Evolutionary conservation across 169 alveolate genomes (phyloP).

Genomic region (Plasmodium coatneyi): DNA sequence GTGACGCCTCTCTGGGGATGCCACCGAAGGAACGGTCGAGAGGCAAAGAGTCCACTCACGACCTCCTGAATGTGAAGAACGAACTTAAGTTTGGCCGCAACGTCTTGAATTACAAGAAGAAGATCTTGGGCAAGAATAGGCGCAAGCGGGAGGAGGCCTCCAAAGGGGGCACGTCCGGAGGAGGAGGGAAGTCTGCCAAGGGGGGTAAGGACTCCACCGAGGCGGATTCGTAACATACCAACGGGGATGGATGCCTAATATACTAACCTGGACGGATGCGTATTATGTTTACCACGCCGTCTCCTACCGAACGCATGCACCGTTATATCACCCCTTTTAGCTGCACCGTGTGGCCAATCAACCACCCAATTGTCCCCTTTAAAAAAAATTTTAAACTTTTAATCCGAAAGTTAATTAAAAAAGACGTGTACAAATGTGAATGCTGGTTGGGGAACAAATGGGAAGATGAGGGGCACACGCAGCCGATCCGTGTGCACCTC

Average conservation of each 20-base stretch:
- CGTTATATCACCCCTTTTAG: neutral
- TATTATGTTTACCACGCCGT: neutral
- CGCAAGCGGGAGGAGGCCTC: slow-evolving; percentile 14
- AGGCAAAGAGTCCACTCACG: neutral
- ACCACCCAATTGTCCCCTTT: neutral
- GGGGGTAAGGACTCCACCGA: neutral
- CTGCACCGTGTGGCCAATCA: neutral
- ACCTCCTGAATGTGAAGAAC: slow-evolving; percentile 1
- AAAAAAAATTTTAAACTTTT: neutral
- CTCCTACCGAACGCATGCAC: neutral
- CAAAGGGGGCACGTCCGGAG: neutral
- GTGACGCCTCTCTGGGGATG: neutral
- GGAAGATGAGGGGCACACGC: neutral
- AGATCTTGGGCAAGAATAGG: neutral
- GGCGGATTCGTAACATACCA: neutral
- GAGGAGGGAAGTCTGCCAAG: neutral
- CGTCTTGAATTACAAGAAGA: slow-evolving; percentile 50
- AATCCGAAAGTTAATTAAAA: neutral
- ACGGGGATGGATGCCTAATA: too few species aligned
- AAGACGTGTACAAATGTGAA: neutral
- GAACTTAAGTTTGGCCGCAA: slow-evolving; percentile 55
- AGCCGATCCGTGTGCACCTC: neutral
- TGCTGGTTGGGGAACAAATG: neutral
- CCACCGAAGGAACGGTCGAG: neutral
- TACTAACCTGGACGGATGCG: neutral